Percentiles rank a stretch among this genome's conserved stretches.
Evolutionary conservation across 257 asterid species (phyloP).

Genomic region (Ehretia macrophylla): DNA sequence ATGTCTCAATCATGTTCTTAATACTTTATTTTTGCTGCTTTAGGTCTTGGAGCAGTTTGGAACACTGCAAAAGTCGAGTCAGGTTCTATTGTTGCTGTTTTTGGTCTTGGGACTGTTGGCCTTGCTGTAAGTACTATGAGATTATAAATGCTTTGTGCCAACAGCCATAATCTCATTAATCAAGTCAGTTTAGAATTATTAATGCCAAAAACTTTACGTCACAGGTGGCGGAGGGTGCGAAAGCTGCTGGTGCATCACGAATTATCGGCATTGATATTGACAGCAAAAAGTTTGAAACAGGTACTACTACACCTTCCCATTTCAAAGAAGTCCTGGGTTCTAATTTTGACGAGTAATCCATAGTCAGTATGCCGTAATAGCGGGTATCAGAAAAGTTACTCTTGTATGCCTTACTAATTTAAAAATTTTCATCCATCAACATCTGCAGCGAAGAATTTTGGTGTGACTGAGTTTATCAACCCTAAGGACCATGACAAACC

Average conservation of each 20-base stretch:
- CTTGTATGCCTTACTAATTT: too few relatives aligned
- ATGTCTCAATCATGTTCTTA: not conserved
- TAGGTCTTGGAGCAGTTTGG: constrained; percentile 99
- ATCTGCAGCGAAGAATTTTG: constrained; percentile 73
- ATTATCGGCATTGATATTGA: constrained; percentile 93
- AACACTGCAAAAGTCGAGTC: constrained; percentile 96
- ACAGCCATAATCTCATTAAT: not conserved
- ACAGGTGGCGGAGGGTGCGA: constrained; percentile 99
- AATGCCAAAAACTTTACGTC: not conserved
- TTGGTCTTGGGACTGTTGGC: constrained; percentile 97
- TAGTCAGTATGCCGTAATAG: not conserved
- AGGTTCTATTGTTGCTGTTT: constrained; percentile 89
- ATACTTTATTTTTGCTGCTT: constrained; percentile 7
- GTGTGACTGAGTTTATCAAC: constrained; percentile 91
- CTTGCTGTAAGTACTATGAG: constrained; percentile 72
- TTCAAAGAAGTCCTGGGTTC: not conserved
- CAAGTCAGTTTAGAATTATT: not conserved
- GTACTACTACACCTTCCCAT: constrained; percentile 26
- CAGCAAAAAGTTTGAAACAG: constrained; percentile 70
- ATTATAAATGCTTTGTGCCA: not conserved
- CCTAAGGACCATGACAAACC: constrained; percentile 95
- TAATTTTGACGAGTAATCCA: not conserved
- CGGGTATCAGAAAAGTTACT: too few relatives aligned
- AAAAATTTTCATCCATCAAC: not conserved
- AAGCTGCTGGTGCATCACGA: constrained; percentile 96